Percentiles rank a stretch among this genome's conserved stretches.
Evolutionary conservation across 2,329 filamentous ascomycete genomes (phyloP).

Genomic region (Aspergillus pseudotamarii): DNA sequence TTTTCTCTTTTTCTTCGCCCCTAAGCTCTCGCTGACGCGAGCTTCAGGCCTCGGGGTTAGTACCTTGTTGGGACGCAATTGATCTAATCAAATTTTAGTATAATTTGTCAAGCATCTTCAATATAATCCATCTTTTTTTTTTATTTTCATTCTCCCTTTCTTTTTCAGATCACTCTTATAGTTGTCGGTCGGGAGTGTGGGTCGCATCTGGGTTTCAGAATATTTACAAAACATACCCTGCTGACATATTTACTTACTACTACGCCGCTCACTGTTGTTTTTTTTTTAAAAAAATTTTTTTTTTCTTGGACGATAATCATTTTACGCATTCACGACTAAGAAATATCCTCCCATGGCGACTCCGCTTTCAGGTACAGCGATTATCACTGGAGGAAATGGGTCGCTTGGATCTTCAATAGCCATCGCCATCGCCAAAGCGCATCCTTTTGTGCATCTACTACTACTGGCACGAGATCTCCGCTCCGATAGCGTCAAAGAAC

Average conservation of each 20-base stretch:
- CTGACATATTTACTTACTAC: background rate
- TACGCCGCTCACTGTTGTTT: background rate
- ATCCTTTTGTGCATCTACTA: conserved; percentile 40
- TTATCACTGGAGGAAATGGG: conserved; percentile 42
- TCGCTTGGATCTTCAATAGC: conserved; percentile 39
- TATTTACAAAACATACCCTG: conserved; percentile 1
- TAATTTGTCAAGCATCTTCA: background rate
- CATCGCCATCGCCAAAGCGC: conserved; percentile 37
- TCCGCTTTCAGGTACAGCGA: conserved; percentile 38
- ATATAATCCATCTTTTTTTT: background rate
- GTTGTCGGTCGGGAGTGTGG: background rate
- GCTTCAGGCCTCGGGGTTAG: background rate
- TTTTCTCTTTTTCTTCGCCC: conserved; percentile 1
- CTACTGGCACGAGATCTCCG: conserved; percentile 34
- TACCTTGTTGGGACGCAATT: conserved; percentile 4
- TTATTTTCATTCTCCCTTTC: background rate
- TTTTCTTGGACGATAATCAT: background rate
- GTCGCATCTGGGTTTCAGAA: background rate
- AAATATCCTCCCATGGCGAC: conserved; percentile 29
- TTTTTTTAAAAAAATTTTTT: background rate
- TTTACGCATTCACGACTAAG: background rate
- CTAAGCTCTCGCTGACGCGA: conserved; percentile 3
- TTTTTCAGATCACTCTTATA: background rate
- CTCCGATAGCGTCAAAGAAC: conserved; percentile 30
- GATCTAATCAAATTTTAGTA: background rate